Evolutionary conservation across 2,329 filamentous ascomycete genomes (phyloP).

Genomic region (Fusarium sp.): DNA sequence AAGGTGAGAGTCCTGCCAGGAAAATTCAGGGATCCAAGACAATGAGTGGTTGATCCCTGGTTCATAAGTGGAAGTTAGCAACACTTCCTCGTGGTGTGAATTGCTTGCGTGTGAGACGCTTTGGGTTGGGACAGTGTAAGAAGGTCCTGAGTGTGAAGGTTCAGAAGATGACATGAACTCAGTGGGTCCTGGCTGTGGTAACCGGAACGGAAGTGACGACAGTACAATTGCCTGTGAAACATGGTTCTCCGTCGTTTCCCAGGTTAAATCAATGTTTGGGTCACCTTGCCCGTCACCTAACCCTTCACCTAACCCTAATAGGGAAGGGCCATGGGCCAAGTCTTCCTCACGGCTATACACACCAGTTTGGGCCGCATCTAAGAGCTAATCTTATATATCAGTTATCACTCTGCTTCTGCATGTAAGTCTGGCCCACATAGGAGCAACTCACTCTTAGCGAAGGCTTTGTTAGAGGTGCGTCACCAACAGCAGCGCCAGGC

Average conservation of each 20-base stretch:
- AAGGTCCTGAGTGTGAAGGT: neutral
- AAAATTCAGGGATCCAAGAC: neutral
- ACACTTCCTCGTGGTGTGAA: neutral
- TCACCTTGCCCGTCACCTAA: neutral
- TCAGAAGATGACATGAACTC: neutral
- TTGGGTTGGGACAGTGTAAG: neutral
- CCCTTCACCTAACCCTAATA: neutral
- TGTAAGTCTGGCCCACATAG: rapidly evolving
- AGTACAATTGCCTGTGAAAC: rapidly evolving
- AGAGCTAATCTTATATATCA: neutral
- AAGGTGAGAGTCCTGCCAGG: neutral
- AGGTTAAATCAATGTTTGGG: rapidly evolving
- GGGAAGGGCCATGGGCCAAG: neutral
- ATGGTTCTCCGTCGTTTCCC: rapidly evolving
- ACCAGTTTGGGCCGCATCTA: rapidly evolving
- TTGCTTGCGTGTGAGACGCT: neutral
- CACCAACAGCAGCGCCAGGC: no score
- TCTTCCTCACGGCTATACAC: neutral
- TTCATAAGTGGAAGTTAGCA: neutral
- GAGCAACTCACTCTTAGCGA: neutral
- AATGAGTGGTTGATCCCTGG: rapidly evolving
- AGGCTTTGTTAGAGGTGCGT: neutral
- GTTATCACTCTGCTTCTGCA: rapidly evolving
- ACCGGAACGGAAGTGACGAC: rapidly evolving
- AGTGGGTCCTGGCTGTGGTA: rapidly evolving